Base-by-base conservation (phyloP, 2,329 filamentous ascomycete species). In the Pyrenochaeta sp. region DNA sequence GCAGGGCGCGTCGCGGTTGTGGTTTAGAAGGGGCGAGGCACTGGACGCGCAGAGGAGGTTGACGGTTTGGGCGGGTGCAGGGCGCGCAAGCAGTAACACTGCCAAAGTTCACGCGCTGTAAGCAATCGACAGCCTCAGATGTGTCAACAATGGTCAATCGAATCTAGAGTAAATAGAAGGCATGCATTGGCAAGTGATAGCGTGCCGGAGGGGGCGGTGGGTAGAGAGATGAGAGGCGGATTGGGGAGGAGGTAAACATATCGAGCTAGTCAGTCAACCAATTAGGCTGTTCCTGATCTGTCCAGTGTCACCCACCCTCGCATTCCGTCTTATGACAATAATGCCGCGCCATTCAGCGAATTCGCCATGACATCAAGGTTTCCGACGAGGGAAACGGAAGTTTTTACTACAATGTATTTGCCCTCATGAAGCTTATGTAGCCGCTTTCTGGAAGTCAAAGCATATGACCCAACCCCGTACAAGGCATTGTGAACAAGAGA, bases 221-320 rank as follows among this genome's bases (percentile, higher is more conserved):
- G 53, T 61, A 61, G 63, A 69, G 60, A 64, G 62, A 51, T 58
- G 61, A 54, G 45, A 57, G 58, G 66, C 68, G 62, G 67, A 51
- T 58, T 61, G 60, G 58, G 56, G 60, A 60, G 57, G 61, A 69
- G 63, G 69, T 73, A 70, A 69, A 74, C 71, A 73, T 64, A 62
- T 67, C 55, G 55, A 69, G 68, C 68, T 70, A 74, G 68, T 67
- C 64, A 64, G 66, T 66, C 62, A 66, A 58, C 70, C 69, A 73
- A 75, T 73, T 68, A 71, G 67, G 64, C 71, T 66, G 66, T 61
- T 47, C 62, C 67, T 63, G 56, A 63, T 72, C 64, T 64, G 46
- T 52, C 58, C 60, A 64, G 67, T 70, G 55, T 67, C 54, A 71
- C 71, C 23, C 60, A 63, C 63, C 65, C 64, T 68, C 58, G 56